Conservation (phyloP, 2,329 filamentous ascomycete species). For the Peltaster fructicola region DNA sequence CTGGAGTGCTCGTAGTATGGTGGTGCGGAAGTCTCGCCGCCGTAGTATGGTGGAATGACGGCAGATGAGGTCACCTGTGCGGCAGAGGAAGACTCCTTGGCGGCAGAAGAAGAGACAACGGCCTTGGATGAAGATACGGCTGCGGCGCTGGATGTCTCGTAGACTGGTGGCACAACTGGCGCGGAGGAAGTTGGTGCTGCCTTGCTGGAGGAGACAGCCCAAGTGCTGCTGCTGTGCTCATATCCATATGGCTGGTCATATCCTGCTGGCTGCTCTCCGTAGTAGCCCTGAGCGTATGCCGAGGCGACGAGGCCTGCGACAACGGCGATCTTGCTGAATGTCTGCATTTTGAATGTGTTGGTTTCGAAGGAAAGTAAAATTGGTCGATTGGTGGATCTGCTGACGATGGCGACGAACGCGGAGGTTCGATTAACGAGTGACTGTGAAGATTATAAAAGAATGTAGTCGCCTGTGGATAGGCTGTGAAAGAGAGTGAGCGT, state of each 20-base stretch:
- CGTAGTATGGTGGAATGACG: too few species aligned
- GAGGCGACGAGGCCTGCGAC: conserved; percentile 14
- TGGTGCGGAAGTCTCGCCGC: too few species aligned
- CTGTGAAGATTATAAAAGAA: too few species aligned
- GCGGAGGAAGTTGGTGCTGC: conserved; percentile 4
- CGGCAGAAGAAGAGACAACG: conserved; percentile 2
- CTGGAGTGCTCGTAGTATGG: too few species aligned
- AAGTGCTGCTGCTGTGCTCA: conserved; percentile 4
- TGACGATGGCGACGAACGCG: too few species aligned
- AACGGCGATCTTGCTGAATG: conserved; percentile 15
- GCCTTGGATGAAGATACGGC: conserved; percentile 4
- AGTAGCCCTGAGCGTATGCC: conserved; percentile 8
- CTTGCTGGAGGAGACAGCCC: conserved; percentile 4
- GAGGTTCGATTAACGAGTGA: too few species aligned
- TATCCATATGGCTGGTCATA: conserved; percentile 7
- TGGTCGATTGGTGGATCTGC: neutral
- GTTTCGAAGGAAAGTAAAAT: neutral
- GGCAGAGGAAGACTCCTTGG: too few species aligned
- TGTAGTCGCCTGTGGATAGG: too few species aligned
- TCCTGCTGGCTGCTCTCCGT: conserved; percentile 5
- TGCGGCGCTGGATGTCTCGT: conserved; percentile 4
- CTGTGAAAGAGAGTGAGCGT: too few species aligned
- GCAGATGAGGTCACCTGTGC: too few species aligned
- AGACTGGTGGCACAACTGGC: conserved; percentile 3
- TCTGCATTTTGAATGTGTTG: conserved; percentile 9